A percentile compares a stretch with the other conserved stretches of the same genome.
Conservation (phyloP, 148 eudicot genomes). For the Cornus suecica region DNA sequence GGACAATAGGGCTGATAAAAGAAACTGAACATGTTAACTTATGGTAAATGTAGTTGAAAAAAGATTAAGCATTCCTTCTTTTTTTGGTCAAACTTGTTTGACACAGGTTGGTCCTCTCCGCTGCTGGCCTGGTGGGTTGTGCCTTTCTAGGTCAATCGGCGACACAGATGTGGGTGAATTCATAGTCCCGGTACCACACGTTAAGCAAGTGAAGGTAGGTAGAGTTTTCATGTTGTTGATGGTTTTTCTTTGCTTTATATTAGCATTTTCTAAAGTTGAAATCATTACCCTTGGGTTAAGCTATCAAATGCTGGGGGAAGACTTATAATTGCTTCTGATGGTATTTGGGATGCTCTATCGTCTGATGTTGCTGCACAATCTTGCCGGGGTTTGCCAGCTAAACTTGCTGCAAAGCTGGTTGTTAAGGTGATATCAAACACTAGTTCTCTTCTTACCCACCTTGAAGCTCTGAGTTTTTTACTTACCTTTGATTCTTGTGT, state of each 20-base stretch:
- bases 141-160: constrained; percentile 96
- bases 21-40: not conserved
- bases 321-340: constrained; percentile 97
- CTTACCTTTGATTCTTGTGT: constrained; percentile 2
- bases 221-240: not conserved
- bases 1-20: too few relatives aligned
- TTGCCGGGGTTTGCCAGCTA: constrained; percentile 91
- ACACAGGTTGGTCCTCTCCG: constrained; percentile 93
- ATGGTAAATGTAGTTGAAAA: not conserved
- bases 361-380: constrained; percentile 86
- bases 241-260: constrained; percentile 2
- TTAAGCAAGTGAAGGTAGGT: constrained; percentile 96
- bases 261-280: not conserved
- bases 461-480: not conserved
- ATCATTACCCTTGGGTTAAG: constrained; percentile 33
- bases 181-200: constrained; percentile 96
- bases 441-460: not conserved
- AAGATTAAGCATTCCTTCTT: not conserved
- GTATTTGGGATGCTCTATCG: constrained; percentile 93
- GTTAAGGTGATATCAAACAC: constrained; percentile 61
- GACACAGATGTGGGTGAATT: constrained; percentile 99
- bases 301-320: constrained; percentile 92
- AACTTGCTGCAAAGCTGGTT: constrained; percentile 96
- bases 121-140: constrained; percentile 99
- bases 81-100: not conserved